A percentile compares a stretch with the other conserved stretches of the same genome.
These are phyloP conservation scores for Chlorella sorokiniana DNA, from an alignment of 139 green algal species.

Conservation along the genomic window DNA sequence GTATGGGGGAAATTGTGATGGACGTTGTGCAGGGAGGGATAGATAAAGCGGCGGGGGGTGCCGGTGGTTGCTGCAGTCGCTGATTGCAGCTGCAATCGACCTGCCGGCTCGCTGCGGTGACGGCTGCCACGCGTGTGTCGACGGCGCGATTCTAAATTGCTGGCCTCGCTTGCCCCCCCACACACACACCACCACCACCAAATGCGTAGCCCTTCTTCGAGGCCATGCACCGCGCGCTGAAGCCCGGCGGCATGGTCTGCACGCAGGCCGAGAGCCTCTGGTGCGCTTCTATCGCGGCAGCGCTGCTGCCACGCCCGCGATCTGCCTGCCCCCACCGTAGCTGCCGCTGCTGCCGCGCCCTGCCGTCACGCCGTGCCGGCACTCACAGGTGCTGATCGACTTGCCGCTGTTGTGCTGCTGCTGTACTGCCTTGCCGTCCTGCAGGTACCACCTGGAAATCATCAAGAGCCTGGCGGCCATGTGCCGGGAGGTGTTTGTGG, in stretches of 20 bases:
- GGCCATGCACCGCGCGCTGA: slow-evolving; percentile 89
- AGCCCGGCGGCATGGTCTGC: slow-evolving; percentile 91
- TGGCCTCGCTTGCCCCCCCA: neutral
- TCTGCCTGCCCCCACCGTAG: neutral
- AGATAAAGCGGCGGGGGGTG: too few relatives aligned
- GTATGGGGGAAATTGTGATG: too few relatives aligned
- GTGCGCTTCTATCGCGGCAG: slow-evolving; percentile 12
- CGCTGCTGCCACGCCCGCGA: neutral
- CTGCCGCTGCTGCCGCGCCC: neutral
- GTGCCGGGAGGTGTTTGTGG: slow-evolving; percentile 86
- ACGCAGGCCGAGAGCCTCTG: slow-evolving; percentile 94
- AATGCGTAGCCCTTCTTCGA: slow-evolving; percentile 91
- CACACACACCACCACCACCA: neutral
- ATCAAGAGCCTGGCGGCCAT: slow-evolving; percentile 92
- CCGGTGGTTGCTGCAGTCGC: too few relatives aligned
- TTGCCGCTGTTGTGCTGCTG: neutral
- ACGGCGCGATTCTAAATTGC: too few relatives aligned
- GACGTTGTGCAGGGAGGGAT: too few relatives aligned
- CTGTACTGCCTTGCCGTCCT: neutral
- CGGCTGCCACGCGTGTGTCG: too few relatives aligned
- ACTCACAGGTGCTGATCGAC: neutral
- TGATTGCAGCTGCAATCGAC: too few relatives aligned
- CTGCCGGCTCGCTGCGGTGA: too few relatives aligned
- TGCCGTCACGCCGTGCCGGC: too few relatives aligned
- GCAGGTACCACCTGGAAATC: slow-evolving; percentile 88